These are phyloP conservation scores for Russula lepida DNA, from an alignment of 768 basidiomycete species.

Conservation along the genomic window DNA sequence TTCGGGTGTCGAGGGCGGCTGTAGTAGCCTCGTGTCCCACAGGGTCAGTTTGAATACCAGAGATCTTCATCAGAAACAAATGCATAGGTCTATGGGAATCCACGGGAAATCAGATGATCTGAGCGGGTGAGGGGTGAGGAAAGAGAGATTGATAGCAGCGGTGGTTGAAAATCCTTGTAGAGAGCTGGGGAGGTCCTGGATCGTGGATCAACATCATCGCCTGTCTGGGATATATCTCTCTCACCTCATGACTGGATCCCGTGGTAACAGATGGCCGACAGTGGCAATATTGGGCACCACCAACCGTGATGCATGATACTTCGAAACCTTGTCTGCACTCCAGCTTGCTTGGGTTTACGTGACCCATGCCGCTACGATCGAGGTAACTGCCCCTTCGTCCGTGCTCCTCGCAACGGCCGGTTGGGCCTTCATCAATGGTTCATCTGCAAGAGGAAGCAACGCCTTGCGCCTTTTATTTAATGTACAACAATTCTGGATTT, in stretches of 20 bases:
- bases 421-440: neutral
- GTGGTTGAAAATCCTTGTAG: neutral
- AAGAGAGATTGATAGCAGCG: neutral
- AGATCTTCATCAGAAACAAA: neutral
- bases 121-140: neutral
- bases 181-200: neutral
- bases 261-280: slow-evolving; percentile 2
- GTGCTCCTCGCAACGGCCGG: neutral
- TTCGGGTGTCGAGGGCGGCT: neutral
- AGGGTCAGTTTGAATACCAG: neutral
- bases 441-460: neutral
- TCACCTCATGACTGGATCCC: slow-evolving; percentile 3
- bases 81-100: neutral
- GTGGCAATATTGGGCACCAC: neutral
- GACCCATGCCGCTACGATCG: neutral
- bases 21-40: neutral
- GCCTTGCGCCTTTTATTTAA: neutral
- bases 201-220: neutral
- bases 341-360: neutral
- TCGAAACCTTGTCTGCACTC: slow-evolving; percentile 1
- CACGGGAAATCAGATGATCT: slow-evolving; percentile 2
- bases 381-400: neutral
- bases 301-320: neutral
- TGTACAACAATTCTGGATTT: neutral
- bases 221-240: neutral